A percentile compares a stretch with the other conserved stretches of the same genome.
Evolutionary conservation across 805 yeast species (phyloP).

Genomic region (Schwanniomyces yamadae): DNA sequence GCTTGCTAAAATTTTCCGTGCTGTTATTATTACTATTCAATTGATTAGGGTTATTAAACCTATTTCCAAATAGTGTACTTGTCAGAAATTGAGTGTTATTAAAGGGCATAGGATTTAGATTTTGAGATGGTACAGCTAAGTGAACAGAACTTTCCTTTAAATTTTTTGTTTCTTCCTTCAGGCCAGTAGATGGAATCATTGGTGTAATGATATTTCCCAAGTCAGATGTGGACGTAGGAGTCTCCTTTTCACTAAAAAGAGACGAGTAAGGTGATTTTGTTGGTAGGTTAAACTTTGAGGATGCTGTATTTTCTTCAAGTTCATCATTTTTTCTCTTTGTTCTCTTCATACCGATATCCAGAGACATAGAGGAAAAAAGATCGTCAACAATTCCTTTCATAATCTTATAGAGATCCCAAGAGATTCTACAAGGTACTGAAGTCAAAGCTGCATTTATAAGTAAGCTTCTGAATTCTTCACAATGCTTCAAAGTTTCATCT

Average conservation of each 20-base stretch:
- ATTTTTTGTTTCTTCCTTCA: not conserved
- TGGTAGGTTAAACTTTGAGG: too few relatives aligned
- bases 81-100: not conserved
- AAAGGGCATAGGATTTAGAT: not conserved
- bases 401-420: conserved; percentile 16
- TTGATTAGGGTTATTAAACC: conserved; percentile 1
- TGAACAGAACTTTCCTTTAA: not conserved
- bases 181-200: not conserved
- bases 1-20: not conserved
- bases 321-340: not conserved
- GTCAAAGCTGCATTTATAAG: conserved; percentile 9
- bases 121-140: not conserved
- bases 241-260: not conserved
- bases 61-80: not conserved
- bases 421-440: conserved; percentile 15
- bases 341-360: not conserved
- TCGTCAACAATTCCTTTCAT: conserved; percentile 8
- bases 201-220: not conserved
- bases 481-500: conserved; percentile 1
- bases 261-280: conserved; percentile 4
- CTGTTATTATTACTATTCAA: not conserved
- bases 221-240: not conserved
- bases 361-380: not conserved
- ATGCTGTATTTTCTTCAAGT: not conserved
- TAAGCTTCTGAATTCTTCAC: conserved; percentile 8